Base-by-base conservation (phyloP, 208 protist species). In the Trypanosoma platydactyli region DNA sequence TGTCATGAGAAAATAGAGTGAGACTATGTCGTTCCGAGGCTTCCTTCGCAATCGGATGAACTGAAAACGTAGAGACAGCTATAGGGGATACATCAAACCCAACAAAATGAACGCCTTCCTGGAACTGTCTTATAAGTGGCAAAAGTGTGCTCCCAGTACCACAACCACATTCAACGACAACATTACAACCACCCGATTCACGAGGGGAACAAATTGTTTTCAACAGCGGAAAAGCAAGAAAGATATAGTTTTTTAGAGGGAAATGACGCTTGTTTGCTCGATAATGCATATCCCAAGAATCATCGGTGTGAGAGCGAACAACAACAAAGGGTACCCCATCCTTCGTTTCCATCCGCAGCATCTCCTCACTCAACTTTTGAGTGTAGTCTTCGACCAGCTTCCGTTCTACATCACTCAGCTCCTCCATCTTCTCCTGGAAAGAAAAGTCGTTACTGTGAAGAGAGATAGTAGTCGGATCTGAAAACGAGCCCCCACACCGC, bases 161-260 rank as follows among this genome's bases (percentile, higher is more conserved):
- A 48, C 88, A 91, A 13, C 88, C 84, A 35, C 84, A 91, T 56
- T 94, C 82, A 50, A 92, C 57, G 64, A 94, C 61, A 72, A 70
- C 64, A 35, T 41, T 56, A n/a, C 30, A 45, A 33, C 64, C 20
- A 27, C 58, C 4, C 9, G 24, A 20, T 4, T 5, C 30, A 44
- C 33, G 41, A 49, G 13, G 35, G 44, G 45, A 71, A 41, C 85
- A 57, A 41, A 80, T 68, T n/a, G 38, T 61, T 15, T 73, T 79
- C 13, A 92, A 45, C 12, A 82, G 13, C 4, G 86, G 86, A 72
- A 92, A 92, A 1, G 86, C 86, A 30, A 86, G 81, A 53, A 84
- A 60, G 64, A 89, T 86, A 53, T 90, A 89, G 73, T 92, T 92
- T 62, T 92, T 92, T 22, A 92, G 46, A 18, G 86, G 86, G 71